phyloP scores from a whole-genome alignment of 1,139 yeast genomes.

The Lodderomyces margitis region DNA sequence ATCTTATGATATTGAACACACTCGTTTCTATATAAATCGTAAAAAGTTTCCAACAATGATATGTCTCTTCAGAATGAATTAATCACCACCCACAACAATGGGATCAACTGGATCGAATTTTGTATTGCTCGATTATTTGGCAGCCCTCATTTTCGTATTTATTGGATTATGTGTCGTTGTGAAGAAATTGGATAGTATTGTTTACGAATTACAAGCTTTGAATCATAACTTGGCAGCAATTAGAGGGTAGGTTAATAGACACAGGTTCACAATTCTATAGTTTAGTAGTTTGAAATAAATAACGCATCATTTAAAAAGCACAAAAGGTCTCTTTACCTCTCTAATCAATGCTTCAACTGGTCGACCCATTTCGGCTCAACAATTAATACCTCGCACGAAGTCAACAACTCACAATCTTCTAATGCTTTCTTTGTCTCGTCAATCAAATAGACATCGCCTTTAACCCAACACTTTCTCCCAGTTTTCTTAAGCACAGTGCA shows the following conservation, averaged over 20 bases:
- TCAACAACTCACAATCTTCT: conserved; percentile 24
- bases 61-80: too few relatives aligned
- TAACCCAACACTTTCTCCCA: conserved; percentile 46
- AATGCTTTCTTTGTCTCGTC: conserved; percentile 15
- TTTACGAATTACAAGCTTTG: conserved; percentile 12
- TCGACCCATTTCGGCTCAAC: conserved; percentile 50
- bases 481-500: conserved; percentile 32
- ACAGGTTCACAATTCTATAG: too few relatives aligned
- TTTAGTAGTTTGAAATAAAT: background rate
- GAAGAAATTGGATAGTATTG: conserved; percentile 14
- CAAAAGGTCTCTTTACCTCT: background rate
- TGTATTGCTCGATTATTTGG: conserved; percentile 14
- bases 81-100: conserved; percentile 5
- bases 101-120: conserved; percentile 6
- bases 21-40: too few relatives aligned
- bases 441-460: conserved; percentile 33
- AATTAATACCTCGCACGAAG: conserved; percentile 43
- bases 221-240: conserved; percentile 10
- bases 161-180: conserved; percentile 13
- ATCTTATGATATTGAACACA: too few relatives aligned
- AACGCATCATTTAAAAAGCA: background rate
- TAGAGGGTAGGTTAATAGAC: background rate
- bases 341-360: conserved; percentile 22
- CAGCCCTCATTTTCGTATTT: conserved; percentile 13
- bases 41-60: too few relatives aligned